Evolutionary conservation across 306 rosid species (phyloP).

Genomic region (Lathyrus sativus): DNA sequence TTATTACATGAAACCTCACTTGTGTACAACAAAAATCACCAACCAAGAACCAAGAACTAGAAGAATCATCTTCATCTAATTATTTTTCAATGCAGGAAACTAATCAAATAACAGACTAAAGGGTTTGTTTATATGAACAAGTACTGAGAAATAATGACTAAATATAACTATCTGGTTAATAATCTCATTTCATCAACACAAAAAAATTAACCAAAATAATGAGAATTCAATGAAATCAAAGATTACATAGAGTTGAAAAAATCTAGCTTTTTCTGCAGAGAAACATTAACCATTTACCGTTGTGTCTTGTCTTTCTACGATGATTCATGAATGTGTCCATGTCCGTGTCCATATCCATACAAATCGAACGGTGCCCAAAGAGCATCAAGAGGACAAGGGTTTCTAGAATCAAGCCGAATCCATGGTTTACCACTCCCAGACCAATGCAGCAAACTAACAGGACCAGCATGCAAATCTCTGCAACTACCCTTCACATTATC

Average conservation of each 20-base stretch:
- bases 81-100: neutral
- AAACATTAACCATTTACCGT: constrained; percentile 3
- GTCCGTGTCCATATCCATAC: constrained; percentile 42
- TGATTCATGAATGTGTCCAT: neutral
- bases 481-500: constrained; percentile 74
- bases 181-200: constrained; percentile 1
- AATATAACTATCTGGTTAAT: constrained; percentile 1
- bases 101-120: neutral
- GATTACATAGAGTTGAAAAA: neutral
- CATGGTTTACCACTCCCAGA: constrained; percentile 85
- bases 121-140: neutral
- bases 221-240: neutral
- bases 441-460: constrained; percentile 81
- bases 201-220: constrained; percentile 2
- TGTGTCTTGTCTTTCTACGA: neutral
- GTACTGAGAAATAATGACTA: neutral
- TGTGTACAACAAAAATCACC: neutral
- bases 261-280: neutral
- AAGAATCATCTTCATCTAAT: neutral
- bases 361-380: constrained; percentile 73
- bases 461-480: constrained; percentile 71
- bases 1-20: neutral
- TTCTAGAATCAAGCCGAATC: constrained; percentile 60
- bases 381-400: constrained; percentile 65
- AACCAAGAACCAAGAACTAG: neutral